Evolutionary conservation across 2,329 filamentous ascomycete species (phyloP).

Genomic region (Aspergillus costaricaensis): DNA sequence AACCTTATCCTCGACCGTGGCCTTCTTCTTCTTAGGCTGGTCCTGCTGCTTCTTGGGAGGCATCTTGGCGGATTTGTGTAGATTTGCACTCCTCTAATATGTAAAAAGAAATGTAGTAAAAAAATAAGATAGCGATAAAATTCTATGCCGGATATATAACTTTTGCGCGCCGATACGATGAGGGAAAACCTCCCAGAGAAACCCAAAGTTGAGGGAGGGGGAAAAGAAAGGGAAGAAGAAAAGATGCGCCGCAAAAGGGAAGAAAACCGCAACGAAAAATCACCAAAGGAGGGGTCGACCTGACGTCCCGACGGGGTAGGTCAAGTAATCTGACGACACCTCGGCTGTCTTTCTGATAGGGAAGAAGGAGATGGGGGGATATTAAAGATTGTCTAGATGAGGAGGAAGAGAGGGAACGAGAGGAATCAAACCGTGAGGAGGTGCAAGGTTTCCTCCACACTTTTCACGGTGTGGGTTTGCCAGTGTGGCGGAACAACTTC

Average conservation of each 20-base stretch:
- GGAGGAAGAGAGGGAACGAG: neutral
- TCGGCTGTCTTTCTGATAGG: neutral
- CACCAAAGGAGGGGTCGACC: constrained; percentile 10
- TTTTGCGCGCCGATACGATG: neutral
- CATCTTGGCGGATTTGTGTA: constrained; percentile 41
- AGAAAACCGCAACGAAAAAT: constrained; percentile 6
- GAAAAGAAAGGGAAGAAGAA: neutral
- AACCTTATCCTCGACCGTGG: constrained; percentile 75
- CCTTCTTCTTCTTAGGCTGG: constrained; percentile 52
- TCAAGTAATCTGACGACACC: constrained; percentile 5
- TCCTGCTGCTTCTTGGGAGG: constrained; percentile 50
- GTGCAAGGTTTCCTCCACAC: constrained; percentile 32
- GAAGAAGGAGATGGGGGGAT: too few relatives aligned
- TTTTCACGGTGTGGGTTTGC: constrained; percentile 32
- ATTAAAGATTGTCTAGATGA: neutral
- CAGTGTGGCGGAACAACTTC: constrained; percentile 29
- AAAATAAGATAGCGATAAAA: constrained; percentile 1
- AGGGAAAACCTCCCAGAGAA: neutral
- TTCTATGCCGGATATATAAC: neutral
- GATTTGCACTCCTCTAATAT: constrained; percentile 10
- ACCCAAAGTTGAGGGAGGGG: neutral
- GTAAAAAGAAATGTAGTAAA: constrained; percentile 7
- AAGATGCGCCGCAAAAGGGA: neutral
- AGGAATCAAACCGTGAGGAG: neutral
- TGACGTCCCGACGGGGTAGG: neutral